Evolutionary conservation across 257 asterid genomes (phyloP), one percentile per base, ranked within the genome.

Genomic region (Thymus mandschuricus): DNA sequence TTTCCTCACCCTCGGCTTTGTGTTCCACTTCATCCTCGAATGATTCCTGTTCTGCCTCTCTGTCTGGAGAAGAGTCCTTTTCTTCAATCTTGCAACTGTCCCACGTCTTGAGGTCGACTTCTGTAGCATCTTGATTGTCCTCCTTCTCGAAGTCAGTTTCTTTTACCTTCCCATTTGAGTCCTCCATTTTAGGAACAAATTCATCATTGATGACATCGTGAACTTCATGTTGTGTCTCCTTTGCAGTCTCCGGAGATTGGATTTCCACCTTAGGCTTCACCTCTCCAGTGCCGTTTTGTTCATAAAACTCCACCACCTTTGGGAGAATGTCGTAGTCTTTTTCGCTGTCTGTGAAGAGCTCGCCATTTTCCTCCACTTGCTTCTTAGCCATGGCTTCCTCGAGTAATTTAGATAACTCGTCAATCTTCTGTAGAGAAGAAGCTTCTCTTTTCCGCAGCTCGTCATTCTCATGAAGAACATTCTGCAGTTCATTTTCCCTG

Each of bases 321-420:
- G 99, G 96, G n/a, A 92, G 97, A 87, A 92, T 81, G 66, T 89
- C 92, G 9, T 92, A 89, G 63, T 82, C 96, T 65, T 95, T 89
- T 76, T 95, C 94, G 55, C 91, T 86, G 41, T 86, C 96, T 1
- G 96, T 79, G 49, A 38, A 38, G 41, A 87, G 86, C 76, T 86
- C 96, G n/a, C 76, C 86, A 61, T 80, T 88, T 77, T 73, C 91
- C 78, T 73, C 82, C 55, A 48, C 82, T 57, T 76, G 83, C 72
- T 82, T 86, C 76, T 79, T 84, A 66, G 87, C 71, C 66, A 76
- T 61, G 68, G 95, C 90, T 79, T 88, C 97, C 77, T 86, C 95
- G 30, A 91, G 95, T 85, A 82, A 59, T 83, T 76, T 77, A 52
- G 96, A 83, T 81, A 95, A 64, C 71, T 88, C 96, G 60, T 79